Conservation (phyloP, 768 basidiomycete species). For the Mycena epipterygia region DNA sequence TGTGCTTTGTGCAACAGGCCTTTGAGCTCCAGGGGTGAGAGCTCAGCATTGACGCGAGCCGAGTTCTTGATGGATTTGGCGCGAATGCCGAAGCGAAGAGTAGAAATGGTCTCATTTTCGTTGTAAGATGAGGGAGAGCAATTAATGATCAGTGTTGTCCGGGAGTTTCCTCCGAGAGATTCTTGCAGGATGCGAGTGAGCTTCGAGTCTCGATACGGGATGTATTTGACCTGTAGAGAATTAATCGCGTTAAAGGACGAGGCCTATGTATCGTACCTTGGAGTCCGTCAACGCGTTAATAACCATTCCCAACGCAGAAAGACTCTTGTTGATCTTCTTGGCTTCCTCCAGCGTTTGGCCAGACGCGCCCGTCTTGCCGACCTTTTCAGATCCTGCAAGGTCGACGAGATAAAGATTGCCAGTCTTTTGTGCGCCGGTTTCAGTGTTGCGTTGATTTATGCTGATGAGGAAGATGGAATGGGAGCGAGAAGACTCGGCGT, state of each 20-base stretch:
- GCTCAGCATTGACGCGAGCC: constrained; percentile 97
- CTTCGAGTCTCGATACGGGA: constrained; percentile 99
- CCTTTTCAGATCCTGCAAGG: constrained; percentile 98
- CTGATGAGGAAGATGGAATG: constrained; percentile 99
- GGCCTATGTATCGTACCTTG: constrained; percentile 70
- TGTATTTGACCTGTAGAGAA: constrained; percentile 84
- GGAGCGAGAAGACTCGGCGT: constrained; percentile 98
- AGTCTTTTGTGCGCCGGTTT: constrained; percentile 95
- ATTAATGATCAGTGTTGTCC: constrained; percentile 98
- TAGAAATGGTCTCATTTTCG: constrained; percentile 95
- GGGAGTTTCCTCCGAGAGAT: constrained; percentile 94
- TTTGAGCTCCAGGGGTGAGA: constrained; percentile 97
- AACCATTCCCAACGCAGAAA: constrained; percentile 99
- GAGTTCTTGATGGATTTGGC: constrained; percentile 99
- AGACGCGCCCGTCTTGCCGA: constrained; percentile 98
- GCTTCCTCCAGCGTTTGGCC: constrained; percentile 99
- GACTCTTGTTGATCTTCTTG: constrained; percentile 99
- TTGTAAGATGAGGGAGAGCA: constrained; percentile 99
- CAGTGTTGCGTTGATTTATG: constrained; percentile 96
- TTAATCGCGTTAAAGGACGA: background rate
- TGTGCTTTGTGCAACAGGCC: constrained; percentile 91
- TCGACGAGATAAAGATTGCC: constrained; percentile 98
- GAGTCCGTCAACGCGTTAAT: constrained; percentile 98
- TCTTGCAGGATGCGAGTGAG: constrained; percentile 99
- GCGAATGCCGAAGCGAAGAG: constrained; percentile 98